Evolutionary conservation across 495 filamentous ascomycete genomes (phyloP).

Genomic region (Hypoxylon lienhwacheense): DNA sequence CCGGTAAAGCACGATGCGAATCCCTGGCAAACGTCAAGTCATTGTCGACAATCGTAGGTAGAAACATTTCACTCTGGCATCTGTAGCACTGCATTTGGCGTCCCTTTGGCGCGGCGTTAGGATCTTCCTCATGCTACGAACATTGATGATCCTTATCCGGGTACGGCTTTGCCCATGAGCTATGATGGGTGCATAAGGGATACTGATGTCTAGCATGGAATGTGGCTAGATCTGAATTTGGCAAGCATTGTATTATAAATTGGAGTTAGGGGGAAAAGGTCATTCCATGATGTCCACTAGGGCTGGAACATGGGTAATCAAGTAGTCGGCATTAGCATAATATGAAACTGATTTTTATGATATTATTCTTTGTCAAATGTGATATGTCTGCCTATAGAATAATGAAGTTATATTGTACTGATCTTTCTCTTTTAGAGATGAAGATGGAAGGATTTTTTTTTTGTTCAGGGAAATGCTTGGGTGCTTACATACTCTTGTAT

Average conservation of each 20-base stretch:
- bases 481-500: no score
- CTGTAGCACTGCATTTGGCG: constrained; percentile 43
- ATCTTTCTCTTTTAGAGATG: no score
- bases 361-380: not conserved
- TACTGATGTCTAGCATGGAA: constrained; percentile 20
- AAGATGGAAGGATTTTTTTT: no score
- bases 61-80: constrained; percentile 45
- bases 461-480: no score
- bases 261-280: constrained; percentile 1
- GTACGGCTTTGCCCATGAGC: constrained; percentile 39
- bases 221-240: constrained; percentile 18
- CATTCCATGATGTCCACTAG: constrained; percentile 8
- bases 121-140: constrained; percentile 30
- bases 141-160: constrained; percentile 26
- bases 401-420: not conserved
- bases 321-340: constrained; percentile 23
- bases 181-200: no score
- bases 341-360: constrained; percentile 17
- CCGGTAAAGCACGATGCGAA: constrained; percentile 58
- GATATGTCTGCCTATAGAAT: no score
- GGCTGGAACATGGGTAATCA: constrained; percentile 7
- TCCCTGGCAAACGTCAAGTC: constrained; percentile 34
- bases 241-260: constrained; percentile 22
- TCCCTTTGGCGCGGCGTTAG: constrained; percentile 51
- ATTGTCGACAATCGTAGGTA: constrained; percentile 51